phyloP scores from a whole-genome alignment of 116 monocot species.

The Iris pallida region DNA sequence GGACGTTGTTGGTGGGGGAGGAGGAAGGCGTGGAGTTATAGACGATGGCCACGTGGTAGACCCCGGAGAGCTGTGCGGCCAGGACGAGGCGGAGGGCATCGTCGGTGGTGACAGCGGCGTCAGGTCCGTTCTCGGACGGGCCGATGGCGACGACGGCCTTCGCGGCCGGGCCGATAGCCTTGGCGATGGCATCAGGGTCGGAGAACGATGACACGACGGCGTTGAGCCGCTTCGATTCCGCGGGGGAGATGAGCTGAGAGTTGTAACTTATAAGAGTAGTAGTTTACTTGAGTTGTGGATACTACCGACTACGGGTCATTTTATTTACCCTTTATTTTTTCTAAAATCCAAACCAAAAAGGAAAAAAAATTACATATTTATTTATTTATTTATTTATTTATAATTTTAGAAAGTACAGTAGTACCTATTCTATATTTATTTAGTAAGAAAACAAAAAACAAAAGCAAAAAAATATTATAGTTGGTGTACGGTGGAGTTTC shows the following conservation, averaged over 20 bases:
- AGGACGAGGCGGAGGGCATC: conserved; percentile 64
- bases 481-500: no score
- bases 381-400: no score
- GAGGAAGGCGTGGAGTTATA: conserved; percentile 27
- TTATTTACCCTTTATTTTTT: no score
- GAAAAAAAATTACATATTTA: no score
- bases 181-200: conserved; percentile 67
- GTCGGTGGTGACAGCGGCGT: conserved; percentile 50
- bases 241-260: conserved; percentile 54
- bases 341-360: no score
- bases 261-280: no score
- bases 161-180: conserved; percentile 70
- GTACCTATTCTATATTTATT: no score
- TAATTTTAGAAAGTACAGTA: no score
- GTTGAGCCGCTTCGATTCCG: conserved; percentile 63
- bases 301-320: no score
- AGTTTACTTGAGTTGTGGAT: no score
- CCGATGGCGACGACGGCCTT: conserved; percentile 72
- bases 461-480: no score
- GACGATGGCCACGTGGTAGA: conserved; percentile 54
- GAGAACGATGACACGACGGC: conserved; percentile 60
- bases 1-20: conserved; percentile 51
- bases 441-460: no score
- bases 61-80: conserved; percentile 72
- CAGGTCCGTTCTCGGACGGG: conserved; percentile 51